Conservation (phyloP, 768 basidiomycete species). For the Boletus vinaceobasis region DNA sequence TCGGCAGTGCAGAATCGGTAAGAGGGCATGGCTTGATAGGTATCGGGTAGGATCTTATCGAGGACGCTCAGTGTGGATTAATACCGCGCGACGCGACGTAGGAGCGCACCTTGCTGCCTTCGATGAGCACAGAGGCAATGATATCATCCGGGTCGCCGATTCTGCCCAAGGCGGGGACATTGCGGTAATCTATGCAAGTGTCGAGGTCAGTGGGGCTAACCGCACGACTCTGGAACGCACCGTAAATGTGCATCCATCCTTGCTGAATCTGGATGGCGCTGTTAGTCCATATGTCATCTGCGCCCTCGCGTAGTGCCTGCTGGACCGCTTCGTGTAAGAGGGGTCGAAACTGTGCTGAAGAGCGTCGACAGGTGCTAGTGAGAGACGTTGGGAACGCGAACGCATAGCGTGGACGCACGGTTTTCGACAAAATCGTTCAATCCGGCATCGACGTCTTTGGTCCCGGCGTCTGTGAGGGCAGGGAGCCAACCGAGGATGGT, state of each 20-base stretch:
- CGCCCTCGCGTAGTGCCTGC: slow-evolving; percentile 48
- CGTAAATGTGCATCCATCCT: slow-evolving; percentile 89
- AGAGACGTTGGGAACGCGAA: neutral
- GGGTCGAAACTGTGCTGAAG: slow-evolving; percentile 53
- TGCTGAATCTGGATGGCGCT: slow-evolving; percentile 61
- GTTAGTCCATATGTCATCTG: slow-evolving; percentile 64
- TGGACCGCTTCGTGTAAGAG: slow-evolving; percentile 61
- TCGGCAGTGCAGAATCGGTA: slow-evolving; percentile 78
- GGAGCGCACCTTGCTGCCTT: slow-evolving; percentile 56
- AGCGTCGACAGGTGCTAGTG: neutral
- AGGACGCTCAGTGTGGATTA: neutral
- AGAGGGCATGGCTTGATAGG: slow-evolving; percentile 81
- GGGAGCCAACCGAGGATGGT: slow-evolving; percentile 72
- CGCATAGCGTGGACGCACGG: slow-evolving; percentile 39
- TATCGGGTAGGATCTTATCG: slow-evolving; percentile 60
- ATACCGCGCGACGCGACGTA: neutral
- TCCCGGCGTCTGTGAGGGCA: slow-evolving; percentile 34
- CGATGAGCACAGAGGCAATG: slow-evolving; percentile 68
- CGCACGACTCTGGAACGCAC: slow-evolving; percentile 24
- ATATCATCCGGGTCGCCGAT: slow-evolving; percentile 86
- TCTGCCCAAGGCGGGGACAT: slow-evolving; percentile 68
- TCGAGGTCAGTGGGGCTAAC: neutral
- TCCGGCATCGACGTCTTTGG: slow-evolving; percentile 43
- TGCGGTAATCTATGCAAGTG: slow-evolving; percentile 55
- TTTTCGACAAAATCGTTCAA: slow-evolving; percentile 74